A percentile compares a stretch with the other conserved stretches of the same genome.
Conservation (phyloP, 192 early-diverging fungal species). For the Spizellomyces punctatus region DNA sequence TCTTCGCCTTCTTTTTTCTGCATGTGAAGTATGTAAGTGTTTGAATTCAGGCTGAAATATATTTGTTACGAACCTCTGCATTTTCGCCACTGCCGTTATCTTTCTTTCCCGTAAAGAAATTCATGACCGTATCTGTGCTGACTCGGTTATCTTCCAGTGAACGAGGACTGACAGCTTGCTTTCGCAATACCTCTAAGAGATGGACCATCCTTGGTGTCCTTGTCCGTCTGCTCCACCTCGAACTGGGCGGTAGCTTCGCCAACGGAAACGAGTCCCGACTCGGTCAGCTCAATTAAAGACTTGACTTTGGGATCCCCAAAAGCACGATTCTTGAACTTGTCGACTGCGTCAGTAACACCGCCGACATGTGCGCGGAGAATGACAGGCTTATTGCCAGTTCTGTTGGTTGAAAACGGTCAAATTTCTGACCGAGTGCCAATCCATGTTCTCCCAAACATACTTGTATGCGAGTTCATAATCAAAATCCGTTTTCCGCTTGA, state of each 20-base stretch:
- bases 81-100: constrained; percentile 30
- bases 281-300: constrained; percentile 76
- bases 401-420: too few relatives aligned
- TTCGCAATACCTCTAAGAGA: background rate
- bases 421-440: too few relatives aligned
- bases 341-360: constrained; percentile 71
- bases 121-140: constrained; percentile 41
- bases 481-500: constrained; percentile 80
- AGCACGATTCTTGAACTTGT: constrained; percentile 57
- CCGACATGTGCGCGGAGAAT: constrained; percentile 66
- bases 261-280: constrained; percentile 74
- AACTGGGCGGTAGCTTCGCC: constrained; percentile 57
- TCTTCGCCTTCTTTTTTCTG: background rate
- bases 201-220: constrained; percentile 26
- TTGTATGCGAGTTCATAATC: constrained; percentile 70
- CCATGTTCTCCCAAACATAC: constrained; percentile 11
- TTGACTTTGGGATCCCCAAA: constrained; percentile 77
- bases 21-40: background rate
- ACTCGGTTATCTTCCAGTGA: background rate
- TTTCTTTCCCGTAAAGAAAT: constrained; percentile 49
- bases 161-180: constrained; percentile 11
- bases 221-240: constrained; percentile 50
- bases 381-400: constrained; percentile 23
- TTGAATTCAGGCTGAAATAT: constrained; percentile 32
- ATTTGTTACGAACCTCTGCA: constrained; percentile 42